These are phyloP conservation scores for Monosporozyma unispora DNA, from an alignment of 805 yeast genomes.

Conservation along the genomic window DNA sequence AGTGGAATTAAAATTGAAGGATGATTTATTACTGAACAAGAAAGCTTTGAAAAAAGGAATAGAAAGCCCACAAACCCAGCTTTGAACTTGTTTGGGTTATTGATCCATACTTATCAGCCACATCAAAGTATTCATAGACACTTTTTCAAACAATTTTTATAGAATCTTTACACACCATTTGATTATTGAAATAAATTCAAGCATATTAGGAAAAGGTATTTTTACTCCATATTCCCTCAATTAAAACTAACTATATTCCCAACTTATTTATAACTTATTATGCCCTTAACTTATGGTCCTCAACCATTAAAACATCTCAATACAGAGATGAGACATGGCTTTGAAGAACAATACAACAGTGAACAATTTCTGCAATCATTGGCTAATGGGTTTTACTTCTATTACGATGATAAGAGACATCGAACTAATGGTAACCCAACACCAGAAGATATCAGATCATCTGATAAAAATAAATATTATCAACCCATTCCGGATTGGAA, in stretches of 20 bases:
- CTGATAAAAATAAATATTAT: slow-evolving; percentile 39
- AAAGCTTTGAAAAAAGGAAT: background rate
- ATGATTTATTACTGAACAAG: background rate
- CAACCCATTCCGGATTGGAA: slow-evolving; percentile 87
- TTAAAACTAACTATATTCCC: background rate
- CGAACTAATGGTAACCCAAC: slow-evolving; percentile 80
- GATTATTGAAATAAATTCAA: too few relatives aligned
- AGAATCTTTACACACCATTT: too few relatives aligned
- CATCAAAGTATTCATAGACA: background rate
- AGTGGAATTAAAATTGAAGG: background rate
- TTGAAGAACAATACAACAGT: slow-evolving; percentile 43
- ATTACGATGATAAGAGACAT: slow-evolving; percentile 88
- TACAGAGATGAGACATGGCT: slow-evolving; percentile 58
- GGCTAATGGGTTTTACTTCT: slow-evolving; percentile 65
- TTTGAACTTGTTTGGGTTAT: background rate
- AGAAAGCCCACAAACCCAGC: background rate
- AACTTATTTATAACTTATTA: slow-evolving; percentile 2
- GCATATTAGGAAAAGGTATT: background rate
- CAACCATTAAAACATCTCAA: slow-evolving; percentile 41
- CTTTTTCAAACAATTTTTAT: background rate
- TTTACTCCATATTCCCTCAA: background rate
- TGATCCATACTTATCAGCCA: background rate
- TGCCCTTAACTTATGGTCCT: slow-evolving; percentile 28
- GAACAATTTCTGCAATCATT: slow-evolving; percentile 47
- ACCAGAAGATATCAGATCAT: slow-evolving; percentile 41